phyloP scores from a whole-genome alignment of 1,139 yeast genomes.

The Dujonia santamariae region DNA sequence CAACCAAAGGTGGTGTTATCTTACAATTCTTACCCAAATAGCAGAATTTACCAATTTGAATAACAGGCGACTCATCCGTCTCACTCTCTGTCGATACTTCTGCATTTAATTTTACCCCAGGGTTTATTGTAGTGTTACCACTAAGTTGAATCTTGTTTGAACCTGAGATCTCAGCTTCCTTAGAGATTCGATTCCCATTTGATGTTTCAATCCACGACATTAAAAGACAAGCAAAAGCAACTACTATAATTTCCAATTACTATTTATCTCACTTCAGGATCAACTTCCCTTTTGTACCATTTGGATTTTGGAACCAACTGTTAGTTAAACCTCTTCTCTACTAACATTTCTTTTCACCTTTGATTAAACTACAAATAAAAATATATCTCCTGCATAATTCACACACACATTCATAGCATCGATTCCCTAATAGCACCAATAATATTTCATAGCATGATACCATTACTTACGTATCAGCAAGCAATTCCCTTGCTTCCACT shows the following conservation, averaged over 20 bases:
- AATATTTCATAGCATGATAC: too few relatives aligned
- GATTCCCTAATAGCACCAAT: too few relatives aligned
- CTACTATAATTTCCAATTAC: too few relatives aligned
- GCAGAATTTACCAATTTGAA: constrained; percentile 54
- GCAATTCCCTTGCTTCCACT: too few relatives aligned
- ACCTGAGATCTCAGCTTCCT: constrained; percentile 32
- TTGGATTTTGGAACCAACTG: too few relatives aligned
- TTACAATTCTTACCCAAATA: constrained; percentile 27
- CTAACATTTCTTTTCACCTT: too few relatives aligned
- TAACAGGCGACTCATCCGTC: constrained; percentile 26
- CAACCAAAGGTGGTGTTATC: constrained; percentile 31
- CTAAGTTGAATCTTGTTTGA: constrained; percentile 24
- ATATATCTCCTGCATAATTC: too few relatives aligned
- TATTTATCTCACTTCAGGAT: too few relatives aligned
- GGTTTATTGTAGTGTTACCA: constrained; percentile 33
- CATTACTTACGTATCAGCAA: too few relatives aligned
- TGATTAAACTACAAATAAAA: background rate
- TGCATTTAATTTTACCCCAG: constrained; percentile 19
- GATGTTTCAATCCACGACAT: constrained; percentile 38
- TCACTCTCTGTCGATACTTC: constrained; percentile 13
- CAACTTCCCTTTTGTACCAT: too few relatives aligned
- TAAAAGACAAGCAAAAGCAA: background rate
- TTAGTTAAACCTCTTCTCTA: too few relatives aligned
- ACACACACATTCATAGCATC: too few relatives aligned
- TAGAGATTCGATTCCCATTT: constrained; percentile 58